Conservation (phyloP, 345 rosid species). For the Aegle marmelos region DNA sequence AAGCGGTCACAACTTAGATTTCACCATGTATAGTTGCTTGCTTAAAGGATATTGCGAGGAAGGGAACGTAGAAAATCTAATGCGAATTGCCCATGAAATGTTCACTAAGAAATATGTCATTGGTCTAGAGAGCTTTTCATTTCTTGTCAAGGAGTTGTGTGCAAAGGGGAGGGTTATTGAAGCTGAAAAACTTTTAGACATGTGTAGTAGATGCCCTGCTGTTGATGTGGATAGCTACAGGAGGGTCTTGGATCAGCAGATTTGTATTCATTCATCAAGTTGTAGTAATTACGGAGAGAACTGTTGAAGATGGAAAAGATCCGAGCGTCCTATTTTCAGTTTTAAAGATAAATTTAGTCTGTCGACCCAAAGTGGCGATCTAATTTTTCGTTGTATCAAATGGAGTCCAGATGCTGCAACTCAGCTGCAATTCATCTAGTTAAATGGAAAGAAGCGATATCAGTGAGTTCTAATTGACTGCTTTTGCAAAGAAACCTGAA, state of each 20-base stretch:
- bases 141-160: constrained; percentile 21
- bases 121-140: constrained; percentile 24
- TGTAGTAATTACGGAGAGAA: too few species aligned
- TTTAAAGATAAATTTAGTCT: too few species aligned
- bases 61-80: constrained; percentile 24
- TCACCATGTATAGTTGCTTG: constrained; percentile 25
- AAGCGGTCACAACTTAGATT: constrained; percentile 21
- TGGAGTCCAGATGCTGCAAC: too few species aligned
- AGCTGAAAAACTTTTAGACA: constrained; percentile 21
- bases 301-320: too few species aligned
- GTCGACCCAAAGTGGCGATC: too few species aligned
- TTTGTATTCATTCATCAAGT: too few species aligned
- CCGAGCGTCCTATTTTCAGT: too few species aligned
- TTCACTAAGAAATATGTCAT: constrained; percentile 20
- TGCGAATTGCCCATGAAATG: constrained; percentile 20
- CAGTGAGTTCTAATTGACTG: too few species aligned
- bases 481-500: too few species aligned
- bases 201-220: constrained; percentile 19
- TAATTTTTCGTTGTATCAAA: too few species aligned
- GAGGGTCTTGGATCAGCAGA: constrained; percentile 18
- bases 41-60: constrained; percentile 26
- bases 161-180: constrained; percentile 13
- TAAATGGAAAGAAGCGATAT: too few species aligned
- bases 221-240: constrained; percentile 14
- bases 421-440: too few species aligned